Base-by-base conservation (phyloP, 148 eudicot species). In the Camellia sinensis region DNA sequence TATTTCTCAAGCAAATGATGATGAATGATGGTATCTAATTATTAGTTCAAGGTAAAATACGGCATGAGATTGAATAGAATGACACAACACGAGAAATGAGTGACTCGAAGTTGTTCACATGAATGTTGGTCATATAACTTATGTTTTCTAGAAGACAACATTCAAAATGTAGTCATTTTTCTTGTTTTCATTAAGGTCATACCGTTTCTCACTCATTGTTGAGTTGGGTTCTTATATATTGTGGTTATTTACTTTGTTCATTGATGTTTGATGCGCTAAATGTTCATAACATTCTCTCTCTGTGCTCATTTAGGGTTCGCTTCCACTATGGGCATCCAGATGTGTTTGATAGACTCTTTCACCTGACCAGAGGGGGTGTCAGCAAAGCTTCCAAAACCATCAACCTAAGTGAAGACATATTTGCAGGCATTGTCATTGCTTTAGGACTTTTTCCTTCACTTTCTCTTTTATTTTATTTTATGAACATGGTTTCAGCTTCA, bases 291-390 rank as follows among this genome's bases (percentile, higher is more conserved):
- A 68, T 7, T 67, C 14, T 74, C 71, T 74, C 53, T 64, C 17
- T 46, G 48, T 76, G 40, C 41, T 74, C 45, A 40, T 85, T 76
- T 82, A 91, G 91, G 86, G 92, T 91, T 54, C 89, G 94, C 19
- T 89, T 91, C 84, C 94, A 91, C 84, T 91, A 91, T 71, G 94
- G 94, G 45, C 94, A 91, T 86, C 94, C 94, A 46, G 94, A 91
- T 85, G 87, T 91, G 63, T 91, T 91, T 76, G 94, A 91, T 77
- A 86, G 94, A 80, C 82, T 91, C 54, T 91, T 89, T 81, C 92
- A 89, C 80, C 82, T 91, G 67, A 91, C 89, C 6, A 85, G 92
- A 85, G 94, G 94, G 6, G 94, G 94, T 77, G 86, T 91, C 75
- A 91, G 94, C 83, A 91, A 91, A 83, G 94, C 94, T 81, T 91